Conservation (phyloP, 345 rosid genomes). For the Eucalyptus pumila region DNA sequence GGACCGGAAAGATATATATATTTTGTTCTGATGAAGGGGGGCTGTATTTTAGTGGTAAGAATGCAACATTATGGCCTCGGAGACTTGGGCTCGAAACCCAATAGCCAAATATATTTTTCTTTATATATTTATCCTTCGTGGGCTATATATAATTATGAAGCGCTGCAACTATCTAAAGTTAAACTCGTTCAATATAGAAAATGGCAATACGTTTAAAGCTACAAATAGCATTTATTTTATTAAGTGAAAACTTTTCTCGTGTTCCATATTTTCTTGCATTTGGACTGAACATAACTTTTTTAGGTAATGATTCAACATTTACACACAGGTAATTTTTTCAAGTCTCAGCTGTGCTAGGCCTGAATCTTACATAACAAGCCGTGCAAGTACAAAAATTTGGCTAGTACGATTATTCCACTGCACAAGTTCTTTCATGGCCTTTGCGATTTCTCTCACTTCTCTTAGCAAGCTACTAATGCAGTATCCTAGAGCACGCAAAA, state of each 20-base stretch:
- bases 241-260: too few relatives aligned
- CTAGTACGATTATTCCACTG: constrained; percentile 67
- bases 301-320: background rate
- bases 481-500: constrained; percentile 14
- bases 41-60: constrained; percentile 25
- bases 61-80: constrained; percentile 16
- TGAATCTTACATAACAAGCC: constrained; percentile 43
- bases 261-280: too few relatives aligned
- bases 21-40: background rate
- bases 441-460: constrained; percentile 43
- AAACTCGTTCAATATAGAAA: too few relatives aligned
- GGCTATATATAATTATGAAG: too few relatives aligned
- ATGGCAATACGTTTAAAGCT: too few relatives aligned
- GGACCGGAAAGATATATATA: rapidly evolving
- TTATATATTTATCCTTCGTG: background rate
- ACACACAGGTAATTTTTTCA: background rate
- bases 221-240: too few relatives aligned
- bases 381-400: constrained; percentile 23
- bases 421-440: constrained; percentile 45
- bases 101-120: constrained; percentile 33
- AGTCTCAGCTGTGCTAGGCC: background rate
- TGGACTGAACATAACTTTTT: too few relatives aligned
- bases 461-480: constrained; percentile 40
- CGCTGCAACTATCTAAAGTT: too few relatives aligned
- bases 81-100: constrained; percentile 86